Evolutionary conservation across 305 asterid genomes (phyloP), one percentile per base, ranked within the genome.

Genomic region (Rubia peregrina): DNA sequence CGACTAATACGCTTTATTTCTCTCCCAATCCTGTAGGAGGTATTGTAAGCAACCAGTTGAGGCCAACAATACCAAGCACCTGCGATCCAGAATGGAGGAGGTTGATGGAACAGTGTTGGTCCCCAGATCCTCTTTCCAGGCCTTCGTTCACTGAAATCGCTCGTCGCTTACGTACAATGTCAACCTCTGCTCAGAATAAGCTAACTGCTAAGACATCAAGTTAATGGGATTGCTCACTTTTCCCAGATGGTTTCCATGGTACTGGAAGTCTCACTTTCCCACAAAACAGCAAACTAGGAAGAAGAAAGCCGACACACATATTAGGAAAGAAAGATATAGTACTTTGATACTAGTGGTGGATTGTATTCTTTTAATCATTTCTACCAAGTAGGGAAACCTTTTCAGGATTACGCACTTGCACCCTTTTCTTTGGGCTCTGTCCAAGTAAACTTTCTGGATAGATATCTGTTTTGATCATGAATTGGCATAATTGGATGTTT

Each of bases 181-280:
- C 95, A 16, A 59, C 83, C 24, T 73, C 84, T 6, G 73, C 88
- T 61, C 88, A 74, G 70, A 72, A 79, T 43, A 86, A 76, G 79
- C 68, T 81, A 9, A 60, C 76, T 70, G 68, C 74, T 79, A 74
- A 67, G 77, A 48, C 69, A 38, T 53, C 73, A 65, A 48, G 7
- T 65, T 68, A 46, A 56, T 55, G 21, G 73, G 73, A 57, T 62
- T 21, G 71, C 43, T 65, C 40, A 56, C 75, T 66, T 74, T 76
- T 49, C 46, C 40, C 73, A 22, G 43, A 44, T 41, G 42, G 19
- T 41, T 36, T 6, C 14, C 43, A 61, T 61, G 42, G 65, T 13
- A 30, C 42, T 56, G 61, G 30, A 24, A 65, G 69, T 36, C 66
- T 24, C 38, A 13, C 14, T 61, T 36, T 16, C 11, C 46, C 61